Evolutionary conservation across 495 filamentous ascomycete genomes (phyloP), one percentile per base, ranked within the genome.

Genomic region (Lophiostoma macrostomum): DNA sequence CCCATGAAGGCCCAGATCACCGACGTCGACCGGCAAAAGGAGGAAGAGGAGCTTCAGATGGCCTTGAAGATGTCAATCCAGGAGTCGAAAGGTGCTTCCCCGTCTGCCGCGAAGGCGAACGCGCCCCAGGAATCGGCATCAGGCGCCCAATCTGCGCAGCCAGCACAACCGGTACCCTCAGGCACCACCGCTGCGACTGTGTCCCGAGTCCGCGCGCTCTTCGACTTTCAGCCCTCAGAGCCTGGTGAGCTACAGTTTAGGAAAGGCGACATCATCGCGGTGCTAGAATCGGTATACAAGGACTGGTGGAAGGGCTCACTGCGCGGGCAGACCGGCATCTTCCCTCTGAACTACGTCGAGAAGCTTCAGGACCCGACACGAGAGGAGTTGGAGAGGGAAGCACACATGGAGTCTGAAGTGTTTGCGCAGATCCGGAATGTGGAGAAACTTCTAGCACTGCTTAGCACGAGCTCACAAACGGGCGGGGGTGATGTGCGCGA

Each of bases 251-350:
- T 98, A 41, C 89, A 93, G 61, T 98, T 98, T 64, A 84, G 89
- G 50, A 98, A 96, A 73, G 90, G 90, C 5, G 93, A 98, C 72
- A 85, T 96, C 36, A 98, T 98, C 69, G 91, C 94, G 8, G 93
- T 98, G 12, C 76, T 98, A 19, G 94, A 97, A 68, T 95, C 88
- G 5, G 93, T 97, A 3, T 98, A 93, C 68, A 98, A 97, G 70
- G 93, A 98, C 72, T 98, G 93, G 93, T 98, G 93, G 93, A 94
- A 95, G 64, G 93, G 93, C 3, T 94, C 90, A 36, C 70, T 97
- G 55, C 81, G 88, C 67, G 93, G 93, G 4, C 89, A 96, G 66
- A 96, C 89, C 13, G 93, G 93, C 54, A 98, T 98, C 58, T 98
- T 98, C 70, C 93, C 93, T 22, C 78, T 98, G 45, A 98, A 98